These are phyloP conservation scores for Ophioceras dolichostomum DNA, from an alignment of 2,329 filamentous ascomycete species.

Conservation along the genomic window DNA sequence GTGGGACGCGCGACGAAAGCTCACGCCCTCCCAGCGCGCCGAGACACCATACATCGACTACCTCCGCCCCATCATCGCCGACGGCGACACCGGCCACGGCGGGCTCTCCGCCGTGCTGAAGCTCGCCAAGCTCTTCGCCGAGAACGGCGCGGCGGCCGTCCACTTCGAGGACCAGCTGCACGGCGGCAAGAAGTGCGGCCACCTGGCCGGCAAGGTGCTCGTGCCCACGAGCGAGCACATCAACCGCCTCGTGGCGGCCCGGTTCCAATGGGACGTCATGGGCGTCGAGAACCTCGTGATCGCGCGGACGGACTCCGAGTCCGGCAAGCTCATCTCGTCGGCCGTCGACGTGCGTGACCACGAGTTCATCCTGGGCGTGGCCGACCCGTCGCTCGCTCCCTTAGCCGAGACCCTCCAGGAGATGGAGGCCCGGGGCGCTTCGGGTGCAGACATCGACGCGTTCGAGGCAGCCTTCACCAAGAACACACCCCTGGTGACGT, in stretches of 20 bases:
- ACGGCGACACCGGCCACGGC: conserved; percentile 92
- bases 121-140: conserved; percentile 92
- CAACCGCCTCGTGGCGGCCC: conserved; percentile 80
- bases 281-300: conserved; percentile 90
- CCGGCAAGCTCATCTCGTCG: conserved; percentile 77
- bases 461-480: conserved; percentile 88
- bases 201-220: conserved; percentile 89
- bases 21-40: conserved; percentile 61
- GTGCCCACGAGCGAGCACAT: conserved; percentile 93
- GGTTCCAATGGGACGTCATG: conserved; percentile 99
- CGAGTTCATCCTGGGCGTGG: conserved; percentile 66
- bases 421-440: conserved; percentile 74
- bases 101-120: conserved; percentile 89
- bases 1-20: conserved; percentile 72
- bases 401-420: conserved; percentile 68
- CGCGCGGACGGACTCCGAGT: conserved; percentile 90
- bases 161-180: conserved; percentile 98
- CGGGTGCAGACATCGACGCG: conserved; percentile 67
- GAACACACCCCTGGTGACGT: conserved; percentile 71
- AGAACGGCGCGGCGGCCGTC: conserved; percentile 90
- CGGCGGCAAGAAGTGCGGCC: conserved; percentile 96
- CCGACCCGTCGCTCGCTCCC: conserved; percentile 22
- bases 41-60: conserved; percentile 81
- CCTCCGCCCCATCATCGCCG: conserved; percentile 85
- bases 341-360: conserved; percentile 91